Percentiles rank a stretch among this genome's conserved stretches.
phyloP scores from a whole-genome alignment of 192 early-diverging fungal species.

The Umbelopsis ramanniana region DNA sequence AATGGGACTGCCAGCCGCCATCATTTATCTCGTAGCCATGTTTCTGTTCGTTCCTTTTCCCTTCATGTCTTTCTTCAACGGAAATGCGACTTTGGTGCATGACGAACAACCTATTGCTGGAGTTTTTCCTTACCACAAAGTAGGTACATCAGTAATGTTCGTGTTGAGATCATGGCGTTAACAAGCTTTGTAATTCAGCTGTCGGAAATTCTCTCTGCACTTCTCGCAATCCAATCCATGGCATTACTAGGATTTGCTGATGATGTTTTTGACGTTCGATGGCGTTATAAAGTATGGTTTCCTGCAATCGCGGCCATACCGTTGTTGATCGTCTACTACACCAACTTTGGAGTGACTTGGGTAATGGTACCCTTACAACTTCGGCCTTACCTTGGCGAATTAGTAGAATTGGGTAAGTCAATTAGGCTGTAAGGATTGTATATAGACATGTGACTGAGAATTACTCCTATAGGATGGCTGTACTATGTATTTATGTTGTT shows the following conservation, averaged over 20 bases:
- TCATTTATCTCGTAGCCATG: slow-evolving; percentile 85
- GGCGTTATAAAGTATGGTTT: slow-evolving; percentile 95
- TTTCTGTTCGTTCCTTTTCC: slow-evolving; percentile 96
- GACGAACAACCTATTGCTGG: slow-evolving; percentile 45
- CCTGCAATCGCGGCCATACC: slow-evolving; percentile 93
- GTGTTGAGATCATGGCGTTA: background rate
- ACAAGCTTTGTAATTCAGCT: slow-evolving; percentile 53
- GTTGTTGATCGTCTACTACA: slow-evolving; percentile 91
- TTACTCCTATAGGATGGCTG: slow-evolving; percentile 57
- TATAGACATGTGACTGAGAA: background rate
- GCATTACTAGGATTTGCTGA: slow-evolving; percentile 98
- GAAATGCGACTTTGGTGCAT: slow-evolving; percentile 34
- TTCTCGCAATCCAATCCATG: slow-evolving; percentile 95
- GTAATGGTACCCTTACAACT: slow-evolving; percentile 88
- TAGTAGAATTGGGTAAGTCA: slow-evolving; percentile 78
- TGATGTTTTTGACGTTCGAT: slow-evolving; percentile 94
- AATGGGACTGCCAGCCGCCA: slow-evolving; percentile 89
- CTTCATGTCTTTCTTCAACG: slow-evolving; percentile 84
- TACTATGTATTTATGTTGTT: slow-evolving; percentile 95
- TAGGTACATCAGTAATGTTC: slow-evolving; percentile 50
- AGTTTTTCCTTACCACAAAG: slow-evolving; percentile 77
- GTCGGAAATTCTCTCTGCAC: slow-evolving; percentile 88
- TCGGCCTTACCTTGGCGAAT: slow-evolving; percentile 68
- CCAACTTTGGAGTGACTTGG: slow-evolving; percentile 85
- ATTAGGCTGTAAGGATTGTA: background rate